phyloP scores from a whole-genome alignment of 257 asterid genomes.

The Solanum ossicruentum region DNA sequence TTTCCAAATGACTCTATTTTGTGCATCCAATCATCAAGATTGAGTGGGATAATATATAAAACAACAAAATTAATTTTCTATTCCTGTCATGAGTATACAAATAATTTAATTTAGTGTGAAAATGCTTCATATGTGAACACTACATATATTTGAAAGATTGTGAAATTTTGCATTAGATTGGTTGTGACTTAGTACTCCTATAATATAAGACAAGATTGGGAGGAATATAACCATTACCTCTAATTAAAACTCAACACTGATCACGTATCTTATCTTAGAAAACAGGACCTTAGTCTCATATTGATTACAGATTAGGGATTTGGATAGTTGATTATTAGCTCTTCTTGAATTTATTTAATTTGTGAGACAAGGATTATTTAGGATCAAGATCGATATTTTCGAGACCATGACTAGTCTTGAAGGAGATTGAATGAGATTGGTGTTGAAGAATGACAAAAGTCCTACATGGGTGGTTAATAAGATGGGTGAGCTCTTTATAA shows the following conservation, averaged over 20 bases:
- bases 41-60: not conserved
- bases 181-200: not conserved
- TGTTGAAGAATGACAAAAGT: no score
- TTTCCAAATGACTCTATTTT: not conserved
- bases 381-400: not conserved
- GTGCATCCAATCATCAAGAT: not conserved
- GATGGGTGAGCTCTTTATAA: no score
- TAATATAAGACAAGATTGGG: not conserved
- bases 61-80: not conserved
- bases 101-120: not conserved
- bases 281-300: not conserved
- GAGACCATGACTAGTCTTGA: fast-evolving
- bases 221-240: not conserved
- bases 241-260: not conserved
- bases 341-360: not conserved
- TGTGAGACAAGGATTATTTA: not conserved
- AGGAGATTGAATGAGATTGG: not conserved
- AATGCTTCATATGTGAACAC: not conserved
- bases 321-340: not conserved
- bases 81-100: not conserved
- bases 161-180: not conserved
- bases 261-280: not conserved
- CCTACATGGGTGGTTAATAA: no score
- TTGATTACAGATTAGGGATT: not conserved
- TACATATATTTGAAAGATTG: not conserved